These are phyloP conservation scores for Neofusicoccum umdonicola DNA, from an alignment of 2,329 filamentous ascomycete species.

Conservation along the genomic window DNA sequence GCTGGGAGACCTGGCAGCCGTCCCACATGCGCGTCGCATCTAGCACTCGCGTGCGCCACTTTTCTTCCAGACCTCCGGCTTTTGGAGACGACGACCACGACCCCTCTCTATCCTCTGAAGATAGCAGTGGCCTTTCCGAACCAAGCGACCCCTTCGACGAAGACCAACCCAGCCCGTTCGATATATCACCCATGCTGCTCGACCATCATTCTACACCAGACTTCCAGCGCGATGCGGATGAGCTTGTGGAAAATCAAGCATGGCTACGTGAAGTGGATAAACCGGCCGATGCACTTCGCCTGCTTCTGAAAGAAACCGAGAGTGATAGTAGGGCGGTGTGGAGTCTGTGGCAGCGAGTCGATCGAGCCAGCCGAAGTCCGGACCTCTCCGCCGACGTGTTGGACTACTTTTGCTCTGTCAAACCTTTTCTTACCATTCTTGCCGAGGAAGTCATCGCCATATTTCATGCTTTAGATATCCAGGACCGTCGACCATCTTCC, in stretches of 20 bases:
- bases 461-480: slow-evolving; percentile 42
- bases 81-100: neutral
- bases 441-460: slow-evolving; percentile 28
- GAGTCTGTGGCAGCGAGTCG: slow-evolving; percentile 19
- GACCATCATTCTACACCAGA: neutral
- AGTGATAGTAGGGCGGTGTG: slow-evolving; percentile 23
- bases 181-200: neutral
- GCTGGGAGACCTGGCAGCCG: slow-evolving; percentile 20
- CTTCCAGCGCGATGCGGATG: neutral
- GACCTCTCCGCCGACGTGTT: slow-evolving; percentile 27
- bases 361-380: slow-evolving; percentile 12
- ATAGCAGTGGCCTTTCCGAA: too few species aligned
- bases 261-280: neutral
- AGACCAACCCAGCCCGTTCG: neutral
- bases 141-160: neutral
- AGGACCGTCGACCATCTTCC: slow-evolving; percentile 40
- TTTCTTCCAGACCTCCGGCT: slow-evolving; percentile 23
- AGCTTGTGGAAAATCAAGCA: neutral
- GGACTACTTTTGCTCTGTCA: slow-evolving; percentile 26
- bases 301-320: slow-evolving; percentile 24
- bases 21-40: neutral
- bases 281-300: slow-evolving; percentile 17
- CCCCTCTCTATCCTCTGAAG: neutral
- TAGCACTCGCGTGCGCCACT: slow-evolving; percentile 21
- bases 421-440: neutral